Base-by-base conservation (phyloP, 345 rosid species). In the Bruguiera gymnorhiza region DNA sequence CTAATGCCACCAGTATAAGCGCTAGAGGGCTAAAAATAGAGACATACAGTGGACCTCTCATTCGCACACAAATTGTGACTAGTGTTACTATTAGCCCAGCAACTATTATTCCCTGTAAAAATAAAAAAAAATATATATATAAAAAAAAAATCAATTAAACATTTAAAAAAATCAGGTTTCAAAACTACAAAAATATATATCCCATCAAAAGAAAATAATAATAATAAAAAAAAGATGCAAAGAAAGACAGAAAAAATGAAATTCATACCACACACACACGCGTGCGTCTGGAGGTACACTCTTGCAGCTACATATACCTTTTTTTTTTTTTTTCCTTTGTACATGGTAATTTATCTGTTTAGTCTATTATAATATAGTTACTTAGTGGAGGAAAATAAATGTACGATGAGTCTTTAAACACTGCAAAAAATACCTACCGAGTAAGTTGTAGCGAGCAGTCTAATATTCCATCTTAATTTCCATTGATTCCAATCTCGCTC, bases 391-490 rank as follows among this genome's bases (percentile, higher is more conserved):
- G 46, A 9, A 11, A 11, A 39, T 39, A 39, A 39, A 10, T 1
- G 15, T 2, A 39, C 3, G 15, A 10, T 9, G 15, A 39, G 13
- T 39, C 15, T 13, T 11, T 43, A 11, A 11, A 43, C 4, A 43
- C 18, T 13, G 16, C 16, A 13, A 2, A 43, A 4, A 34, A 20
- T 63, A 52, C 67, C 1, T 80, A 84, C 90, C 73, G 73, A 8
- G 53, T 73, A 89, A n/a, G 80, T 72, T 1, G 71, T 83, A 2
- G 86, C 73, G 55, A 80, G 68, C 48, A 87, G 84, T 68, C 83
- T 71, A 67, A 84, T 72, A 58, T 87, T 74, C 87, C 83, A 89
- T 1, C 88, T 86, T 34, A 89, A 61, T 66, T 81, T 89, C 87
- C 96, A 87, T 32, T 83, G 81, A 29, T 31, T 21, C 86, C 82